Base-by-base conservation (phyloP, 352 stramenopile species). In the Phytophthora multivora region DNA sequence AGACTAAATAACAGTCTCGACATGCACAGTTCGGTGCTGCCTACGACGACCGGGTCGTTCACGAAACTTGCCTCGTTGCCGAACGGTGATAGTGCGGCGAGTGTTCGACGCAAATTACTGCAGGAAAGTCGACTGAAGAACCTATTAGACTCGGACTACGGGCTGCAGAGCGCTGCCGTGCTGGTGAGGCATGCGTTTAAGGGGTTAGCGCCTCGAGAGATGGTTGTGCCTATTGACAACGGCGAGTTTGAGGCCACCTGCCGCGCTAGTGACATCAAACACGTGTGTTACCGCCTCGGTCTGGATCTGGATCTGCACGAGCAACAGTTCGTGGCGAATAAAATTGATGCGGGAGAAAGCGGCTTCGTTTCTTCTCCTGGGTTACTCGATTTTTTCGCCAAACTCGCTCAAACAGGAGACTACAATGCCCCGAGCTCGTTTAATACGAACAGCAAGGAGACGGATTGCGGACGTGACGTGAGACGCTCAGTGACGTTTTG, bases 151-250 rank as follows among this genome's bases (percentile, higher is more conserved):
- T 79, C 63, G 2, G 75, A 87, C 4, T 79, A 81, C n/a, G 79
- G 77, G 5, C 72, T 74, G 2, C 79, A 85, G 36, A 93, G 81
- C 26, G 84, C 81, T 11, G 81, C 76, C 26, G 75, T 93, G 18
- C 59, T 93, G 5, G 73, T 93, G 2, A 75, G 84, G 10, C 84
- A 93, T 16, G 81, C 81, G 4, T 93, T 90, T 57, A 93, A 93
- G 38, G 84, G 81, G 3, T 54, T 93, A 3, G 72, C 79, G 18
- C 60, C 81, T 1, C 64, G 81, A 1, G 82, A 91, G 43, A 80
- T 90, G 63, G 77, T 90, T 28, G 79, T 90, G 10, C 77, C 80
- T 0, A 79, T 90, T 13, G 78, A 89, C 26, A 87, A 81, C 28
- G 81, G 84, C 8, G 69, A 89, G 36, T 93, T 82, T 36, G 84